Percentiles rank a stretch among this genome's conserved stretches.
These are phyloP conservation scores for Nakaseomyces uthaithaninus DNA, from an alignment of 1,139 yeast species.

Conservation along the genomic window DNA sequence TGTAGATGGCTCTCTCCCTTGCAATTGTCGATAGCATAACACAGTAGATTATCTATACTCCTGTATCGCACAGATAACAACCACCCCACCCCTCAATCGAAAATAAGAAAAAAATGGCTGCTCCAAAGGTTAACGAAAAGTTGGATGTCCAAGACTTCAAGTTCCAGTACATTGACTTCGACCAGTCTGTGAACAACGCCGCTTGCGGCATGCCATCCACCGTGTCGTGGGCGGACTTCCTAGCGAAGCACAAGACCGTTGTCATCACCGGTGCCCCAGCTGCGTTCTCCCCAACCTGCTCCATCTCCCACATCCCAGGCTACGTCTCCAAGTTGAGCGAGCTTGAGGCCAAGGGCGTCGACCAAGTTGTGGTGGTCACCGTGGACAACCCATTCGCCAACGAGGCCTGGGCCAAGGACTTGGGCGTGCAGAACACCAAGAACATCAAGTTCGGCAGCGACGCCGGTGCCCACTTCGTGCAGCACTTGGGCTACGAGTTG, in stretches of 20 bases:
- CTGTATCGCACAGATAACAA: not conserved
- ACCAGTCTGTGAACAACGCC: conserved; percentile 16
- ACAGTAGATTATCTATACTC: not conserved
- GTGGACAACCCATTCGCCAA: conserved; percentile 79
- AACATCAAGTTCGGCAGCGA: conserved; percentile 66
- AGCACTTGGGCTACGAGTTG: conserved; percentile 51
- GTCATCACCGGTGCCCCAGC: conserved; percentile 82
- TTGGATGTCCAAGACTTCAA: conserved; percentile 21
- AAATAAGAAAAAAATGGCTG: conserved; percentile 9
- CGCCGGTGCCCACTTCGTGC: conserved; percentile 55
- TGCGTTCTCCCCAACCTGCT: conserved; percentile 87
- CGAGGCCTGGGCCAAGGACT: conserved; percentile 74
- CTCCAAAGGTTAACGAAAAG: conserved; percentile 19
- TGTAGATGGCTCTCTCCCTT: too few species aligned
- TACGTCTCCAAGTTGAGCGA: conserved; percentile 46
- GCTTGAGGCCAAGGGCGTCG: conserved; percentile 60
- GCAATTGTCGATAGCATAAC: not conserved
- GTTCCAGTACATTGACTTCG: conserved; percentile 26
- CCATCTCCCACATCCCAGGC: conserved; percentile 74
- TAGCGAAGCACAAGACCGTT: conserved; percentile 34
- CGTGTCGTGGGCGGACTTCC: conserved; percentile 25
- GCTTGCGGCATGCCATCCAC: conserved; percentile 28
- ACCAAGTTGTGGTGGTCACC: conserved; percentile 60
- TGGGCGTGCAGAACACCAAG: conserved; percentile 37
- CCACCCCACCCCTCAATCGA: not conserved